Conservation (phyloP, 106 monocot genomes). For the Dendrobium huoshanense region DNA sequence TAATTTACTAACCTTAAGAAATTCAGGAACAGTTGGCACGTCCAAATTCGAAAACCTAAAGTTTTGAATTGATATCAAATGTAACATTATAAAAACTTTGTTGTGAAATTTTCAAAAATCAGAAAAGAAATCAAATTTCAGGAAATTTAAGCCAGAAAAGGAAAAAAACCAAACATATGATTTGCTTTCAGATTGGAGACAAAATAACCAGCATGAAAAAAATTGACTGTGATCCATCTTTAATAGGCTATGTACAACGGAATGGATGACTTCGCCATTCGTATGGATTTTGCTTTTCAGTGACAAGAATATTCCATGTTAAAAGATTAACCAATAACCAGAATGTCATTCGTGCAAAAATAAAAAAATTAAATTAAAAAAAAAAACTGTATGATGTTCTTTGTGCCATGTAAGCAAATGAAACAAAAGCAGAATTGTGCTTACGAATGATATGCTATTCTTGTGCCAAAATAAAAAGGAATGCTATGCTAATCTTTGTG, state of each 20-base stretch:
- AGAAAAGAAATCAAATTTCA: background rate
- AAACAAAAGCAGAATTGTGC: background rate
- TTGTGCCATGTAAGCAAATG: background rate
- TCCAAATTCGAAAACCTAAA: constrained; percentile 17
- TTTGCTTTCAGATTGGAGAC: background rate
- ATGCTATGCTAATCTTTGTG: background rate
- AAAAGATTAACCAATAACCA: background rate
- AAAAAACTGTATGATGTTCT: background rate
- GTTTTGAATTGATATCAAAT: constrained; percentile 4
- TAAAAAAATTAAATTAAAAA: background rate
- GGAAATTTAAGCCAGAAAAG: background rate
- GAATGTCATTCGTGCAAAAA: background rate
- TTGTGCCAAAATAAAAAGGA: background rate
- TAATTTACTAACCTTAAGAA: constrained; percentile 23
- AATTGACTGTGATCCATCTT: background rate
- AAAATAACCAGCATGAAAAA: background rate
- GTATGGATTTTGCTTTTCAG: background rate
- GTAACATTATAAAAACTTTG: background rate
- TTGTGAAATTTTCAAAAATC: background rate
- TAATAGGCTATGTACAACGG: background rate
- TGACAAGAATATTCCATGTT: background rate
- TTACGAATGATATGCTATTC: background rate
- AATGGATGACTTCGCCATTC: background rate
- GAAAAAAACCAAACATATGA: background rate
- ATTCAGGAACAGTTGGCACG: constrained; percentile 6